These are phyloP conservation scores for Trichothecium sympodiale DNA, from an alignment of 2,329 filamentous ascomycete species.

Conservation along the genomic window DNA sequence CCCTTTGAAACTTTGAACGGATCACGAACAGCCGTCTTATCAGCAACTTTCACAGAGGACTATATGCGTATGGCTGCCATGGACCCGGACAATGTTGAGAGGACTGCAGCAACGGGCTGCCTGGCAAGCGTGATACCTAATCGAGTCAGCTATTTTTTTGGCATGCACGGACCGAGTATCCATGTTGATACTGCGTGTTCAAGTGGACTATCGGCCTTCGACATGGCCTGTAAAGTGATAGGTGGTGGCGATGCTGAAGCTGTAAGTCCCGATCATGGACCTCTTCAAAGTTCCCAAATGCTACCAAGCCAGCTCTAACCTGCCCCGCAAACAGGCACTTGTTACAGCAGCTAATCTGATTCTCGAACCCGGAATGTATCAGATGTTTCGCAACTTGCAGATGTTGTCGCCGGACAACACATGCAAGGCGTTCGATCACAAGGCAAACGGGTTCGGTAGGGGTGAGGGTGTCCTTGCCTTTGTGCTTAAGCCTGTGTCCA, in stretches of 20 bases:
- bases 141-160: slow-evolving; percentile 26
- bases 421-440: slow-evolving; percentile 5
- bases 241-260: slow-evolving; percentile 27
- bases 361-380: slow-evolving; percentile 8
- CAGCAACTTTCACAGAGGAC: slow-evolving; percentile 25
- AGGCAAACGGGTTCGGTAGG: slow-evolving; percentile 2
- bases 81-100: slow-evolving; percentile 21
- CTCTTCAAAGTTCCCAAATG: neutral
- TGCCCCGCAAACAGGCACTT: slow-evolving; percentile 12
- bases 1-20: slow-evolving; percentile 15
- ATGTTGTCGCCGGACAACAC: slow-evolving; percentile 6
- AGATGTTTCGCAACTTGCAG: slow-evolving; percentile 7
- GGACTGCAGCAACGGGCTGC: slow-evolving; percentile 20
- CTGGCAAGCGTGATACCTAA: slow-evolving; percentile 23
- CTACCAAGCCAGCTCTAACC: too few species aligned
- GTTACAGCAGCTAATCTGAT: slow-evolving; percentile 11
- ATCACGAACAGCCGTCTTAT: slow-evolving; percentile 21
- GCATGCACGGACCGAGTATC: slow-evolving; percentile 8
- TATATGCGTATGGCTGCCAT: slow-evolving; percentile 13
- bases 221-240: slow-evolving; percentile 19
- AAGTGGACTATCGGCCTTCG: slow-evolving; percentile 8
- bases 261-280: neutral
- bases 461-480: slow-evolving; percentile 37
- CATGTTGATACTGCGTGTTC: slow-evolving; percentile 11
- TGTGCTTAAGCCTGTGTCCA: slow-evolving; percentile 36